These are phyloP conservation scores for Acanthamoeba sp. DNA, from an alignment of 208 protist genomes.

Conservation along the genomic window DNA sequence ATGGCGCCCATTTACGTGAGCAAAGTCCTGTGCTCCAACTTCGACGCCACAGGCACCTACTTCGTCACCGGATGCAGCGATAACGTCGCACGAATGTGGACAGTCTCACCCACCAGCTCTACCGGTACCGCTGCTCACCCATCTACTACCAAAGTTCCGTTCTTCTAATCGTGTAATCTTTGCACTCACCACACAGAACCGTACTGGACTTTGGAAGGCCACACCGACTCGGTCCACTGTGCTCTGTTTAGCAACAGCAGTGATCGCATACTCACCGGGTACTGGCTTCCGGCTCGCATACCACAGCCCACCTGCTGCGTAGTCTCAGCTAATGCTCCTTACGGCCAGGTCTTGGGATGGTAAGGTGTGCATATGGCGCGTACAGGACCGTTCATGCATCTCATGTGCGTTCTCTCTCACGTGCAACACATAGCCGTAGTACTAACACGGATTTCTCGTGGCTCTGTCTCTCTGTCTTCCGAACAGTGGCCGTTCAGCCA, in stretches of 20 bases:
- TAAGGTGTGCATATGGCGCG: constrained; percentile 16
- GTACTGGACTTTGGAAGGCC: constrained; percentile 40
- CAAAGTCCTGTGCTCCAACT: constrained; percentile 60
- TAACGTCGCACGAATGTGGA: constrained; percentile 49
- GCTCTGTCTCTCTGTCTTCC: background rate
- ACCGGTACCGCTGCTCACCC: background rate
- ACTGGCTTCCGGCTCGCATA: background rate
- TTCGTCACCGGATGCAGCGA: constrained; percentile 68
- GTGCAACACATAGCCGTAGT: too few relatives aligned
- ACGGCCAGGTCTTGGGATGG: constrained; percentile 66
- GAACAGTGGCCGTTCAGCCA: constrained; percentile 56
- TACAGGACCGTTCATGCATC: background rate
- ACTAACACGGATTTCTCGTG: background rate
- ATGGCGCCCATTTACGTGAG: background rate
- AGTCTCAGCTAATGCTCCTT: background rate
- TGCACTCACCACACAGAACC: background rate
- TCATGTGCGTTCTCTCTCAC: background rate
- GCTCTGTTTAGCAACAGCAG: constrained; percentile 61
- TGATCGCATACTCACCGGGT: constrained; percentile 64
- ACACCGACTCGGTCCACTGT: constrained; percentile 47
- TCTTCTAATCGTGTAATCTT: background rate
- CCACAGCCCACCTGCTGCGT: background rate
- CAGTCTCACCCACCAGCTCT: background rate
- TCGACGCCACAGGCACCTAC: constrained; percentile 53
- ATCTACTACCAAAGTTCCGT: background rate